Evolutionary conservation across 176 grass and related monocot species (phyloP).

Genomic region (Canna indica): DNA sequence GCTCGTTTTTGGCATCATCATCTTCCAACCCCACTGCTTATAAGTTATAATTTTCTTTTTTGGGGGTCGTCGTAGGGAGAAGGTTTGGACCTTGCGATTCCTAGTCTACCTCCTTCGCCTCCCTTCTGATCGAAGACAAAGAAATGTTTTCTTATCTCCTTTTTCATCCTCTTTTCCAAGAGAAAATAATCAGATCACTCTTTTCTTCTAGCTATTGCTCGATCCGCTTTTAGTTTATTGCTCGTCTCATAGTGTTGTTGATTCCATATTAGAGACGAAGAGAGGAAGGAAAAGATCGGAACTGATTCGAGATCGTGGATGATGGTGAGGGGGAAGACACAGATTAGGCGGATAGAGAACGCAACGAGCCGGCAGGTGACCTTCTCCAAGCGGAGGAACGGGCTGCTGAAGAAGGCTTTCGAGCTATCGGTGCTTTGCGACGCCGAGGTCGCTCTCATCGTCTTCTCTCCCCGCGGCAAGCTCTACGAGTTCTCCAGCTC

Average conservation of each 20-base stretch:
- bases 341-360: conserved; percentile 10
- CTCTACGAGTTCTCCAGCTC: conserved; percentile 13
- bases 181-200: too few species aligned
- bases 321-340: conserved; percentile 5
- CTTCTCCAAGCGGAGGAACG: conserved; percentile 4
- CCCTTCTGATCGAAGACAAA: too few species aligned
- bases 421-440: conserved; percentile 8
- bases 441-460: conserved; percentile 2
- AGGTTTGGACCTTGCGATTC: background rate
- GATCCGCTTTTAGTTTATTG: too few species aligned
- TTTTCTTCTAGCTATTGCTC: too few species aligned
- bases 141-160: too few species aligned
- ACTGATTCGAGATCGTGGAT: background rate
- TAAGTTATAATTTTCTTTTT: background rate
- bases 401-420: conserved; percentile 3
- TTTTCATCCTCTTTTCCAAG: too few species aligned
- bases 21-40: background rate
- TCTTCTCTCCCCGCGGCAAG: conserved; percentile 6
- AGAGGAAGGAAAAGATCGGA: too few species aligned
- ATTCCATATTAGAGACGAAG: too few species aligned
- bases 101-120: too few species aligned
- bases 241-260: too few species aligned
- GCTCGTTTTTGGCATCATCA: background rate
- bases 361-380: background rate
- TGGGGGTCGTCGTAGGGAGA: background rate